Base-by-base conservation (phyloP, 2,329 filamentous ascomycete species). In the Orbilia quercus region DNA sequence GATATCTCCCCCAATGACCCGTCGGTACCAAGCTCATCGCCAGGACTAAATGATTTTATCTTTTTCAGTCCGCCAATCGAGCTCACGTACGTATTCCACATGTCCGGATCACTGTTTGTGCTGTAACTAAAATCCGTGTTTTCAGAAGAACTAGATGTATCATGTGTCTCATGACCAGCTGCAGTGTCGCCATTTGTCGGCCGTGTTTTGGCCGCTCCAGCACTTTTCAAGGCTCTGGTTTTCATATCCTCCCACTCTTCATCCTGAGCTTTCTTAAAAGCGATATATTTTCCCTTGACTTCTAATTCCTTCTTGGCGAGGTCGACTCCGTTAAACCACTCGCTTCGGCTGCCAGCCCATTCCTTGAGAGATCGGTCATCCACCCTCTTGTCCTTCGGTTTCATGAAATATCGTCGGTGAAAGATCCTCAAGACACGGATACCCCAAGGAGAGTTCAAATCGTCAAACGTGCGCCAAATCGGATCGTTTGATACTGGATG, bases 241-340 rank as follows among this genome's bases (percentile, higher is more conserved):
- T 47, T 47, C n/a, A 20, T 18, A 7, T 47, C 16, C 22, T 34
- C 25, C 48, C 12, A 31, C 14, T 36, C 2, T 6, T 7, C 48
- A 7, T 53, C 48, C 16, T 36, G 25, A 4, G 25, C 48, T 11
- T 18, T 22, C 45, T 14, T 6, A 11, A 45, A 31, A 6, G 23
- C 40, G 9, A n/a, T 9, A 22, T 54, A 72, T 20, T 48, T 18
- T 1, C 2, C 12, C 23, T 59, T 65, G 2, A 47, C 60, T 7
- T 58, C 18, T 9, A 14, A 5, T 25, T 72, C 67, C 25, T 65
- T 44, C n/a, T 55, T 36, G 28, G 22, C 40, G 9, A 62, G 40
- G 16, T 72, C 67, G 2, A 42, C 44, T 1, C 67, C 67, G 31
- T 60, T 60, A 31, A 72, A 72, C 67, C 67, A 72, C 14, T 65